phyloP scores from a whole-genome alignment of 331 rosid species.

The Malus hybrid region DNA sequence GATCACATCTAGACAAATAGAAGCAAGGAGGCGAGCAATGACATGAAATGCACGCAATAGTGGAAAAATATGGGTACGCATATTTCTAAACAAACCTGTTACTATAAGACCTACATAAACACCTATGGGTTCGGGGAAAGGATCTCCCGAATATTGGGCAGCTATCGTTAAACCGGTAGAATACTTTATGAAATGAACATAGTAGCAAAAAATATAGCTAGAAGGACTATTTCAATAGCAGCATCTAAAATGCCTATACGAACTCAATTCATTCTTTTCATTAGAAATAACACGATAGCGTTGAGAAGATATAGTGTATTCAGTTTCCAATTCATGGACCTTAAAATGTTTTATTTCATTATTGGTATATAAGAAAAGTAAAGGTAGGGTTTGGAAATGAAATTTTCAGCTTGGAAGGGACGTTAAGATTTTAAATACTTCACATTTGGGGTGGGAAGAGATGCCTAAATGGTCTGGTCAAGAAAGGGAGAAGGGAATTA shows the following conservation, averaged over 20 bases:
- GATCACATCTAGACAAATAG: too few relatives aligned
- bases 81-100: too few relatives aligned
- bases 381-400: not conserved
- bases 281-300: too few relatives aligned
- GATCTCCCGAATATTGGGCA: not conserved
- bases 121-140: not conserved
- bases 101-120: too few relatives aligned
- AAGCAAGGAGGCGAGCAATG: too few relatives aligned
- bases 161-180: not conserved
- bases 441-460: not conserved
- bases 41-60: too few relatives aligned
- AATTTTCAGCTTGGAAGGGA: not conserved
- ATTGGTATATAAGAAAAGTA: not conserved
- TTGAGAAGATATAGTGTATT: not conserved
- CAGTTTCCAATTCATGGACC: not conserved
- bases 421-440: conserved; percentile 12
- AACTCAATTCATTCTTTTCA: too few relatives aligned
- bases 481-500: not conserved
- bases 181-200: not conserved
- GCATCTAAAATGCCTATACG: not conserved
- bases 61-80: too few relatives aligned
- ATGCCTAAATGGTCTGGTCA: not conserved
- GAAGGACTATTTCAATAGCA: not conserved
- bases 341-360: not conserved
- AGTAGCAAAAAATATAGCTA: not conserved